Conservation (phyloP, 2,329 filamentous ascomycete genomes). For the Lasiodiplodia sp. region DNA sequence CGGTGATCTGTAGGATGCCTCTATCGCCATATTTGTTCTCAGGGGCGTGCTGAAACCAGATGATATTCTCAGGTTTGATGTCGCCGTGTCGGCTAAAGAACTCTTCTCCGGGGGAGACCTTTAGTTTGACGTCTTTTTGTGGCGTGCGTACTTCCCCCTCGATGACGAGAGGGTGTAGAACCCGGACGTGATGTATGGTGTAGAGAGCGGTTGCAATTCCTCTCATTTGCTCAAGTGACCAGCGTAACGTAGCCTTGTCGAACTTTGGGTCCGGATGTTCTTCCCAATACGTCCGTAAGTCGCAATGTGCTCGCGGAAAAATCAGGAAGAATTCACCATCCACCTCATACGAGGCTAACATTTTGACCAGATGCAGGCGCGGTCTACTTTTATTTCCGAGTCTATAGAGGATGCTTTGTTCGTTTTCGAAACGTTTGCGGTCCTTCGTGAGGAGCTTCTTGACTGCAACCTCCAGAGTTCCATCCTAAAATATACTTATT, state of each 20-base stretch:
- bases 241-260: background rate
- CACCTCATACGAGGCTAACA: background rate
- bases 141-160: background rate
- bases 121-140: background rate
- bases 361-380: background rate
- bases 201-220: background rate
- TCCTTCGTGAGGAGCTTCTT: background rate
- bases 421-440: too few species aligned
- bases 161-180: background rate
- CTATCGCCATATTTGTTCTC: background rate
- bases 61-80: constrained; percentile 49
- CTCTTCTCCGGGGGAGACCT: constrained; percentile 14
- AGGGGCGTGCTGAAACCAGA: constrained; percentile 37
- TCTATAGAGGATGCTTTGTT: too few species aligned
- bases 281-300: background rate
- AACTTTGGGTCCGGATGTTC: background rate
- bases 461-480: background rate
- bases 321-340: background rate
- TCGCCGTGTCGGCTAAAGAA: constrained; percentile 45
- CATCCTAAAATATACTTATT: background rate
- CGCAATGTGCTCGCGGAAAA: constrained; percentile 3
- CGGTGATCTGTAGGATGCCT: constrained; percentile 41
- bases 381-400: too few species aligned
- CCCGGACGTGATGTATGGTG: background rate
- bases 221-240: background rate